A percentile compares a stretch with the other conserved stretches of the same genome.
Conservation (phyloP, 306 rosid species). For the Crotalaria pallida region DNA sequence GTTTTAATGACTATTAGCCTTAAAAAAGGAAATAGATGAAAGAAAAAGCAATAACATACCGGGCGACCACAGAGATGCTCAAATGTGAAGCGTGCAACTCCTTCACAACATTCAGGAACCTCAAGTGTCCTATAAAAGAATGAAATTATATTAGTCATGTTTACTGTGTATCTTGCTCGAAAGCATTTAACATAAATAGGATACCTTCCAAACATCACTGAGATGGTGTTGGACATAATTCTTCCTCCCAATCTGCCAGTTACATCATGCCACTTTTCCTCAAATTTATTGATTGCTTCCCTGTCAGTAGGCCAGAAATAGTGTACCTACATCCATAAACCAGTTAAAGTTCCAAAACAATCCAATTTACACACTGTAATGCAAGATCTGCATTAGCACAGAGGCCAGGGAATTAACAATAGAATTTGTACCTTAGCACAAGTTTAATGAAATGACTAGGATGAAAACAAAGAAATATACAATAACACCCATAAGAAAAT, state of each 20-base stretch:
- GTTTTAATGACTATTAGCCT: background rate
- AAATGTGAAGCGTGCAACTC: slow-evolving; percentile 82
- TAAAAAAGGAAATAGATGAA: background rate
- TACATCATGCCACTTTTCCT: slow-evolving; percentile 68
- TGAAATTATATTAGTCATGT: slow-evolving; percentile 4
- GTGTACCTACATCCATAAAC: slow-evolving; percentile 47
- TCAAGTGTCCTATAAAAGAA: slow-evolving; percentile 56
- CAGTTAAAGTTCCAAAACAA: slow-evolving; percentile 9
- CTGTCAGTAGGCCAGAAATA: slow-evolving; percentile 72
- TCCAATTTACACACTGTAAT: slow-evolving; percentile 8
- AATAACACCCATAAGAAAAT: background rate
- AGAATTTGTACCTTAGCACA: background rate
- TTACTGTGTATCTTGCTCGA: background rate
- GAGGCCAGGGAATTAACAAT: background rate
- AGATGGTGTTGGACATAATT: slow-evolving; percentile 43
- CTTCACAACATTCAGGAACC: slow-evolving; percentile 78
- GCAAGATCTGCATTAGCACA: background rate
- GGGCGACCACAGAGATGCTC: slow-evolving; percentile 88
- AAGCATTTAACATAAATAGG: slow-evolving; percentile 11
- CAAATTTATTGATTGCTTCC: slow-evolving; percentile 45
- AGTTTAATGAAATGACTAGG: background rate
- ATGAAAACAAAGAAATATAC: too few species aligned
- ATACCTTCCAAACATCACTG: slow-evolving; percentile 97
- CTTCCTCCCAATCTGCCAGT: slow-evolving; percentile 50
- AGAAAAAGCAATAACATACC: slow-evolving; percentile 42